Evolutionary conservation across 2,329 filamentous ascomycete genomes (phyloP).

Genomic region (Chlorencoelia australis): DNA sequence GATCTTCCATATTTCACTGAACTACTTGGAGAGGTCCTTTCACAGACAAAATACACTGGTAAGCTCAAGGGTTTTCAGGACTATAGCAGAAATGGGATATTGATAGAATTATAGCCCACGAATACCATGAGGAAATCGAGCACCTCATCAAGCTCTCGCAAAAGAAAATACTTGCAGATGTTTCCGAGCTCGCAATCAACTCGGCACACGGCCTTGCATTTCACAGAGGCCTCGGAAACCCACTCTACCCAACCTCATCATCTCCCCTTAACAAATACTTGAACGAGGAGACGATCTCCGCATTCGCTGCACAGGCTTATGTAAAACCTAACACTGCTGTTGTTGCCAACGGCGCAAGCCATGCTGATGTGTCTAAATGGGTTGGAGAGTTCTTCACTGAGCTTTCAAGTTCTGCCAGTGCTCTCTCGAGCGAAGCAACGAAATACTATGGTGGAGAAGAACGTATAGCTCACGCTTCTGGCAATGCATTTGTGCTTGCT

Average conservation of each 20-base stretch:
- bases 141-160: slow-evolving; percentile 69
- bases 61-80: slow-evolving; percentile 28
- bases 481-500: slow-evolving; percentile 79
- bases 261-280: slow-evolving; percentile 72
- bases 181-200: slow-evolving; percentile 65
- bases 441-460: slow-evolving; percentile 96
- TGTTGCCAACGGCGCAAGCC: slow-evolving; percentile 77
- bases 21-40: slow-evolving; percentile 83
- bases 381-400: slow-evolving; percentile 83
- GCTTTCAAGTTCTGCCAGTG: slow-evolving; percentile 45
- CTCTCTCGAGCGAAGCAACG: slow-evolving; percentile 49
- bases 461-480: slow-evolving; percentile 64
- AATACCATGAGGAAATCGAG: slow-evolving; percentile 82
- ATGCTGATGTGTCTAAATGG: slow-evolving; percentile 75
- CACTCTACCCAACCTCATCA: slow-evolving; percentile 62
- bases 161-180: slow-evolving; percentile 55
- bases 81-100: background rate
- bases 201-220: slow-evolving; percentile 80
- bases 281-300: slow-evolving; percentile 61
- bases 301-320: slow-evolving; percentile 72
- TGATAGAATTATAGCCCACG: slow-evolving; percentile 53
- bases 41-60: slow-evolving; percentile 78
- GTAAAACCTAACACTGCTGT: slow-evolving; percentile 85
- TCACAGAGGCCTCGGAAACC: slow-evolving; percentile 81
- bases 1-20: slow-evolving; percentile 97